Evolutionary conservation across 2,329 filamentous ascomycete species (phyloP), one percentile per base, ranked within the genome.

Genomic region (Cladophialophora psammophila): DNA sequence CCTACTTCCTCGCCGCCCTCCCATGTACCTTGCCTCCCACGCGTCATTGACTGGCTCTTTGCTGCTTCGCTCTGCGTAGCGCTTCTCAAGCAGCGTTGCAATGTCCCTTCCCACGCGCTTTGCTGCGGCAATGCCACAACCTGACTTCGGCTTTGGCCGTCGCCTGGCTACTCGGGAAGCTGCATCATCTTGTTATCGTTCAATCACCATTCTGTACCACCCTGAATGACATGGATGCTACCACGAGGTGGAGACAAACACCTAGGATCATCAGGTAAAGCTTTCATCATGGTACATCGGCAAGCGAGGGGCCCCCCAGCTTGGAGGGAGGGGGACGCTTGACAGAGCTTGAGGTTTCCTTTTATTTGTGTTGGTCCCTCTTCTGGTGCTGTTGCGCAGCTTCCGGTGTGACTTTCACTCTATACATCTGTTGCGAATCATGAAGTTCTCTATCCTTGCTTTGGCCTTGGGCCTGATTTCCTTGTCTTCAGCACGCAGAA

Each of bases 391-490:
- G 6, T 50, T 35, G 54, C 13, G 45, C 54, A 60, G 35, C 38
- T 55, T 60, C 31, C 34, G 18, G 42, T 35, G 56, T 8, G 31
- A 7, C n/a, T 55, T 18, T 48, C 42, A 13, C 12, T 55, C 42
- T 55, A 10, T 60, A n/a, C 38, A 18, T 45, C 32, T 36, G n/a
- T 15, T 20, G 18, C 48, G 18, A 31, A 64, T 13, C 20, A 73
- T 73, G 72, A 73, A 63, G 60, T 40, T 71, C 48, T 69, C 68
- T 20, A 32, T 67, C 48, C 55, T 64, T 61, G 59, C 62, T 26
- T 20, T 69, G 65, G 63, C 65, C 40, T 31, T 65, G 62, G 59
- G 68, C 62, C 65, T 69, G 6, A 18, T 68, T 58, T 65, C 67
- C 26, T 53, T 67, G 52, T 53, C 55, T 56, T 67, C 67, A 18